phyloP scores from a whole-genome alignment of 768 basidiomycete genomes.

The Melanogaster broomeanus region DNA sequence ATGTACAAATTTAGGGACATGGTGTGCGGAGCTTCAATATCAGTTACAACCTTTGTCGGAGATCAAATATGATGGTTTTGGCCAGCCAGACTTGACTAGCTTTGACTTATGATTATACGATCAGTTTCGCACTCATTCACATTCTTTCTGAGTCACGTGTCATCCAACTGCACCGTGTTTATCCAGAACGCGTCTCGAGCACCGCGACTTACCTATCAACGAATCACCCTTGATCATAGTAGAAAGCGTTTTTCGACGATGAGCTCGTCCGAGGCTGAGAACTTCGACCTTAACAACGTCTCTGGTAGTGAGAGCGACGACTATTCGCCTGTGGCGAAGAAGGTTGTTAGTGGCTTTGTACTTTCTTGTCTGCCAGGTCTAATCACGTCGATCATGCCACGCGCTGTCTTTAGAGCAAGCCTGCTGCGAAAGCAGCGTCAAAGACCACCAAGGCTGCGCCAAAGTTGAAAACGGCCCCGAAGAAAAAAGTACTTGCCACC shows the following conservation, averaged over 20 bases:
- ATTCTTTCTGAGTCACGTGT: background rate
- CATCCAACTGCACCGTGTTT: background rate
- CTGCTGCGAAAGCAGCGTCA: constrained; percentile 44
- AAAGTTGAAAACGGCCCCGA: constrained; percentile 56
- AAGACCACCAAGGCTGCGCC: constrained; percentile 41
- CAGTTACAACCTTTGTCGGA: no score
- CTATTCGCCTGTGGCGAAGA: constrained; percentile 63
- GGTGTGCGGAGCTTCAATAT: no score
- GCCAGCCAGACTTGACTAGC: no score
- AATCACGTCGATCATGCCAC: constrained; percentile 17
- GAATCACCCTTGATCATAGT: background rate
- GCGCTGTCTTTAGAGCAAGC: constrained; percentile 25
- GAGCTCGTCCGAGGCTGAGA: constrained; percentile 77
- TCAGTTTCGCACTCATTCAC: background rate
- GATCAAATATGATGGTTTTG: no score
- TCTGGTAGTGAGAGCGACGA: constrained; percentile 68
- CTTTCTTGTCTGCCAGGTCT: background rate
- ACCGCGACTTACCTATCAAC: background rate
- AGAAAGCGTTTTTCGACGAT: constrained; percentile 38
- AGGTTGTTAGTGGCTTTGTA: constrained; percentile 33
- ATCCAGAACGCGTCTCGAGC: background rate
- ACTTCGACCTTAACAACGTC: constrained; percentile 58
- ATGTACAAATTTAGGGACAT: no score
- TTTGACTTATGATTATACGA: no score
- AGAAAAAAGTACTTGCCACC: constrained; percentile 71